phyloP scores from a whole-genome alignment of 2,329 filamentous ascomycete species.

The Sporothrix protearum region DNA sequence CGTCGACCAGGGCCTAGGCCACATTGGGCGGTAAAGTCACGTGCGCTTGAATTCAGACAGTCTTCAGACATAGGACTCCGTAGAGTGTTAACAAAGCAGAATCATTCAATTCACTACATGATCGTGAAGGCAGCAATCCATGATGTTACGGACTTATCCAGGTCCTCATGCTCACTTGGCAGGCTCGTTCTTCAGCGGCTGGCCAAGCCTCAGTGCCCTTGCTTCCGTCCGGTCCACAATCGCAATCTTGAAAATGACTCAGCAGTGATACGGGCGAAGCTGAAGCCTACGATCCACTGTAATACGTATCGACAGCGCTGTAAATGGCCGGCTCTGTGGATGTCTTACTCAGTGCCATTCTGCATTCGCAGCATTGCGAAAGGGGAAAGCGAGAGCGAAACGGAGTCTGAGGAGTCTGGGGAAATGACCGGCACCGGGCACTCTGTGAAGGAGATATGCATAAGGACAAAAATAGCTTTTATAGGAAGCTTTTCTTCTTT shows the following conservation, averaged over 20 bases:
- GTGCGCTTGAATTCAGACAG: not conserved
- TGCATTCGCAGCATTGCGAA: not conserved
- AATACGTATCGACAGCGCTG: not conserved
- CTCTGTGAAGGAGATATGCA: too few species aligned
- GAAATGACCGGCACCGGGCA: not conserved
- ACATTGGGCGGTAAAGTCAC: not conserved
- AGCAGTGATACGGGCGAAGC: not conserved
- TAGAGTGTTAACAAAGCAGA: too few species aligned
- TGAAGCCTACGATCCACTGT: not conserved
- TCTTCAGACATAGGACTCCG: too few species aligned
- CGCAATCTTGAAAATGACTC: not conserved
- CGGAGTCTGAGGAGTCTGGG: not conserved
- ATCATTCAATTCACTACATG: not conserved
- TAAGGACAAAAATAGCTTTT: not conserved
- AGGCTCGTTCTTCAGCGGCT: not conserved
- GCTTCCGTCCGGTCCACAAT: not conserved
- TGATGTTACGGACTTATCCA: not conserved
- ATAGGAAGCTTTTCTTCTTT: not conserved
- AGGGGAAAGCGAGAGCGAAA: not conserved
- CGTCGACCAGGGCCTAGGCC: conserved; percentile 4
- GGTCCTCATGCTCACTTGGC: not conserved
- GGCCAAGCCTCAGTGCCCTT: not conserved
- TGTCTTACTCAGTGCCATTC: not conserved
- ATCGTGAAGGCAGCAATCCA: not conserved
- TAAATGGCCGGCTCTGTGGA: not conserved